These are phyloP conservation scores for Heritiera fomes DNA, from an alignment of 345 rosid genomes.

Conservation along the genomic window DNA sequence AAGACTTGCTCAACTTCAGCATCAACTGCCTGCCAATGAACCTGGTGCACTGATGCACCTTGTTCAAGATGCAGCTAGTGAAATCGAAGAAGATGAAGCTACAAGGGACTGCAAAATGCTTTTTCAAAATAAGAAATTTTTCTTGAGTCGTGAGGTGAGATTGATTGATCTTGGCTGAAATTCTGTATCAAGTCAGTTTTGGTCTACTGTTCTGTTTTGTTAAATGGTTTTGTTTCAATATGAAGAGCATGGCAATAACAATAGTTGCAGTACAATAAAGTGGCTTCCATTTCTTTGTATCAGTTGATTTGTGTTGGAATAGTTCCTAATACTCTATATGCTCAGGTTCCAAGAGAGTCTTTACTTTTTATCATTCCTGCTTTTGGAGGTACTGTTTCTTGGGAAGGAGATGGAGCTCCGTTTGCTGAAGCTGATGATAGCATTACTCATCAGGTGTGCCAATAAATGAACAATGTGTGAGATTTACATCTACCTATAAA, in stretches of 20 bases:
- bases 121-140: slow-evolving; percentile 71
- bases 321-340: neutral
- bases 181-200: neutral
- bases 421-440: slow-evolving; percentile 71
- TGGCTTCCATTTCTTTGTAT: neutral
- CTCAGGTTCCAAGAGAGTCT: slow-evolving; percentile 88
- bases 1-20: slow-evolving; percentile 94
- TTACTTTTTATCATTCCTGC: slow-evolving; percentile 85
- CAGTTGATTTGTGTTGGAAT: neutral
- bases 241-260: neutral
- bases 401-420: slow-evolving; percentile 96
- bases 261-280: neutral
- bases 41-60: slow-evolving; percentile 94
- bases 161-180: neutral
- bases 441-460: slow-evolving; percentile 83
- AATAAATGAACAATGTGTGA: neutral
- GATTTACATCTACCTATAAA: neutral
- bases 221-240: neutral
- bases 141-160: slow-evolving; percentile 94
- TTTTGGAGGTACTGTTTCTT: slow-evolving; percentile 88
- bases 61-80: slow-evolving; percentile 58
- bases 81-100: slow-evolving; percentile 88
- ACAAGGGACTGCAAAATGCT: slow-evolving; percentile 74
- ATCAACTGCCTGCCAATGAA: slow-evolving; percentile 89
- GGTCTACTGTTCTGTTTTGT: neutral